phyloP scores from a whole-genome alignment of 805 yeast species.

The Metschnikowia dekortorum region DNA sequence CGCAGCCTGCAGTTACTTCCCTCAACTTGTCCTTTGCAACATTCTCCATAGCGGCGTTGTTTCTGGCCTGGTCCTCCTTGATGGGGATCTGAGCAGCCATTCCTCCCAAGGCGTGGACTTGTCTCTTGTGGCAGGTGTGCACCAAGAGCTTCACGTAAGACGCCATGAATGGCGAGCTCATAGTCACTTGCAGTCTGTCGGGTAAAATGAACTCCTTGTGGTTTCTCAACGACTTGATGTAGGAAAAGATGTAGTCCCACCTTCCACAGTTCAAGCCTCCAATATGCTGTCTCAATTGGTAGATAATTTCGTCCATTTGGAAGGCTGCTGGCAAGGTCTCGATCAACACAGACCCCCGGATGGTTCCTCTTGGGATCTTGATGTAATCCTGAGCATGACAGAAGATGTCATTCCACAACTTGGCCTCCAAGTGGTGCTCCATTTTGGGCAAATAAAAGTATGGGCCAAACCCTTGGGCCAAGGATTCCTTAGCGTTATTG shows the following conservation, averaged over 20 bases:
- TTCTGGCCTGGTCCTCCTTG: conserved; percentile 61
- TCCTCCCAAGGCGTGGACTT: conserved; percentile 86
- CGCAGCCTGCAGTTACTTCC: conserved; percentile 76
- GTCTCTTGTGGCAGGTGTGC: conserved; percentile 69
- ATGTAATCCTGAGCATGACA: conserved; percentile 70
- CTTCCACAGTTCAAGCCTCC: conserved; percentile 84
- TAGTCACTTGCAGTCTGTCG: conserved; percentile 74
- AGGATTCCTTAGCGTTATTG: conserved; percentile 63
- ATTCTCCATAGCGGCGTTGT: conserved; percentile 63
- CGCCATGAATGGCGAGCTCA: conserved; percentile 79
- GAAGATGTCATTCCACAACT: conserved; percentile 79
- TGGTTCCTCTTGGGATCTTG: conserved; percentile 67
- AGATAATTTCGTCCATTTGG: conserved; percentile 82
- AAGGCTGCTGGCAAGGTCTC: conserved; percentile 84
- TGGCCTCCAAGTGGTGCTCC: conserved; percentile 83
- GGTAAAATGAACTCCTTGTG: conserved; percentile 65
- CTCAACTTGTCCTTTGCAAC: conserved; percentile 72
- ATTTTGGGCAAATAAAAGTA: conserved; percentile 80
- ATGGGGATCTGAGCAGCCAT: conserved; percentile 88
- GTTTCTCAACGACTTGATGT: conserved; percentile 71
- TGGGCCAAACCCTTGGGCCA: conserved; percentile 69
- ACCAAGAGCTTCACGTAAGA: conserved; percentile 71
- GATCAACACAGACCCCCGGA: conserved; percentile 75
- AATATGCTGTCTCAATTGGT: conserved; percentile 70
- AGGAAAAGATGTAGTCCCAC: conserved; percentile 84